Conservation (phyloP, 2,329 filamentous ascomycete genomes). For the Fusarium subtropicale region DNA sequence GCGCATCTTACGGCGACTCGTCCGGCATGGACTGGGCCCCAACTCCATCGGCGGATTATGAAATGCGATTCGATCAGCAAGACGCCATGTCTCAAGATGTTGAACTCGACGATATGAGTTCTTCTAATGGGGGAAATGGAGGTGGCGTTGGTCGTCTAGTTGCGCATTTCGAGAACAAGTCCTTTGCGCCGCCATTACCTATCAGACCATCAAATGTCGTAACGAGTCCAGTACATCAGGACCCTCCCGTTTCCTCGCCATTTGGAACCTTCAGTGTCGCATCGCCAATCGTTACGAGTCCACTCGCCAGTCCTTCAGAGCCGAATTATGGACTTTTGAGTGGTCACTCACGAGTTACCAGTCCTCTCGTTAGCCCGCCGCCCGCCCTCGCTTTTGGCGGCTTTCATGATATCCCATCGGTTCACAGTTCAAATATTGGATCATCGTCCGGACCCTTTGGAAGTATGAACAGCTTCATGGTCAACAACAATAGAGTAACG, state of each 20-base stretch:
- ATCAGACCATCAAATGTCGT: slow-evolving; percentile 50
- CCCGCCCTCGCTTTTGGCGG: slow-evolving; percentile 48
- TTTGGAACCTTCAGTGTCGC: slow-evolving; percentile 50
- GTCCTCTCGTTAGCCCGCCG: slow-evolving; percentile 50
- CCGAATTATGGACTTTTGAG: slow-evolving; percentile 50
- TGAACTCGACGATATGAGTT: slow-evolving; percentile 46
- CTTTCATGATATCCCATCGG: slow-evolving; percentile 49
- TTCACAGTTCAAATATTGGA: slow-evolving; percentile 47
- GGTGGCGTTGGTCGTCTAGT: slow-evolving; percentile 54
- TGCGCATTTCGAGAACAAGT: slow-evolving; percentile 57
- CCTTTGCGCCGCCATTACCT: slow-evolving; percentile 52
- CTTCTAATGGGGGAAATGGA: slow-evolving; percentile 41
- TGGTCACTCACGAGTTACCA: slow-evolving; percentile 48
- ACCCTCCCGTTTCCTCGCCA: slow-evolving; percentile 47
- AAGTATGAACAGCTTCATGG: slow-evolving; percentile 52
- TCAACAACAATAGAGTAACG: slow-evolving; percentile 44
- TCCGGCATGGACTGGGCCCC: slow-evolving; percentile 56
- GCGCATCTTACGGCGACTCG: slow-evolving; percentile 45
- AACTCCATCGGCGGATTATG: slow-evolving; percentile 45
- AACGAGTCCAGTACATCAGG: slow-evolving; percentile 45
- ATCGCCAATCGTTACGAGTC: slow-evolving; percentile 49
- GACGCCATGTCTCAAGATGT: slow-evolving; percentile 41
- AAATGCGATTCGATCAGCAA: slow-evolving; percentile 47
- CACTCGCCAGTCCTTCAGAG: slow-evolving; percentile 49
- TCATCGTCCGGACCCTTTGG: slow-evolving; percentile 49